Percentiles rank a stretch among this genome's conserved stretches.
Conservation (phyloP, 2,329 filamentous ascomycete genomes). For the Cladosporium sp. region DNA sequence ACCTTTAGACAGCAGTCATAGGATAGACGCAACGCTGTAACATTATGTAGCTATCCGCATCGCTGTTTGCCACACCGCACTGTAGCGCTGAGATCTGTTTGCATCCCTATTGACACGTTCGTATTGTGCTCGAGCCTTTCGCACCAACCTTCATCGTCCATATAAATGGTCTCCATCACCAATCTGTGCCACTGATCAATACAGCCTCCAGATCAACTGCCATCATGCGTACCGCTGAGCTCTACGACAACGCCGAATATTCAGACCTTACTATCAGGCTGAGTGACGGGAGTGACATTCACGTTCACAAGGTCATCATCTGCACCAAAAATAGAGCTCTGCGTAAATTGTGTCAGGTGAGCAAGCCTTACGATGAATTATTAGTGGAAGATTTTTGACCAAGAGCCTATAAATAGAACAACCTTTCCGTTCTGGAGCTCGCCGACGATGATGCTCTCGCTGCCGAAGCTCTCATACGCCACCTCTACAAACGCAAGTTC, state of each 20-base stretch:
- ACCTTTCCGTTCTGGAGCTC: not conserved
- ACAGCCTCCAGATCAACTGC: not conserved
- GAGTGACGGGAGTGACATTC: not conserved
- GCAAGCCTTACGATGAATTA: not conserved
- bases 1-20: not conserved
- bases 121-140: not conserved
- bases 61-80: not conserved
- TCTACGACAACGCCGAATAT: not conserved
- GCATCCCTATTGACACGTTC: not conserved
- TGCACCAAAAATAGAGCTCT: not conserved
- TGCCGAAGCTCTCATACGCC: not conserved
- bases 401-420: not conserved
- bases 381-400: not conserved
- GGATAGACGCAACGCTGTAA: not conserved
- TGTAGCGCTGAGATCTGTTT: not conserved
- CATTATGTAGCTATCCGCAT: not conserved
- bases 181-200: not conserved
- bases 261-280: not conserved
- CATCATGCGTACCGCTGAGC: not conserved
- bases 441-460: not conserved
- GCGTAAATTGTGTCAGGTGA: not conserved
- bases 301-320: conserved; percentile 2
- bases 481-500: not conserved
- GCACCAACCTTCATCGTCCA: not conserved
- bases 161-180: not conserved